Conservation (phyloP, 768 basidiomycete species). For the Termitomyces sp. region DNA sequence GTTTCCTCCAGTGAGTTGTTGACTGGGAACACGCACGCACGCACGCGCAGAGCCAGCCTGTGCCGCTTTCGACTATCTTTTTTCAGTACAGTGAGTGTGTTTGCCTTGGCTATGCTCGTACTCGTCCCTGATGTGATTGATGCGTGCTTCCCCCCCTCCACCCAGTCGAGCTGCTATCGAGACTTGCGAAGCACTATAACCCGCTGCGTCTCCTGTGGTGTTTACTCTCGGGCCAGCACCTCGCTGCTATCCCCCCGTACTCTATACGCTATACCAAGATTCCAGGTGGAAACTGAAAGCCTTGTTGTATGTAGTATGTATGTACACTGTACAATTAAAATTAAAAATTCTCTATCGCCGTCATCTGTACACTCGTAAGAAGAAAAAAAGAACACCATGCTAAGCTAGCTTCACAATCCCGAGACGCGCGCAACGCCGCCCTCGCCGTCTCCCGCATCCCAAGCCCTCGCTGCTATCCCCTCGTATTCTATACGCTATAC, state of each 20-base stretch:
- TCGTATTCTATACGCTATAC: conserved; percentile 33
- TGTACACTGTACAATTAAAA: too few species aligned
- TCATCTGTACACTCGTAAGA: neutral
- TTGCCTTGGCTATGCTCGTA: neutral
- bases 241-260: conserved; percentile 42
- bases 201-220: conserved; percentile 47
- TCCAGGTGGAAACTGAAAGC: neutral
- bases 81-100: conserved; percentile 55
- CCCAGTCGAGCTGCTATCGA: conserved; percentile 47
- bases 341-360: neutral
- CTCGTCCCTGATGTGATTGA: too few species aligned
- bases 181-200: conserved; percentile 50
- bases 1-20: too few species aligned
- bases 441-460: too few species aligned
- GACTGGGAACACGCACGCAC: too few species aligned
- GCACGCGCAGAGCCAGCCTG: conserved; percentile 54
- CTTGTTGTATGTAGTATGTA: too few species aligned
- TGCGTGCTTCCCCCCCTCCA: neutral
- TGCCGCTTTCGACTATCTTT: conserved; percentile 46
- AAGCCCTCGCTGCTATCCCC: too few species aligned
- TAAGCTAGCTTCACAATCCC: too few species aligned
- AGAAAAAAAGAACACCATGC: neutral
- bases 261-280: conserved; percentile 30
- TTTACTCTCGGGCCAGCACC: conserved; percentile 40
- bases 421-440: too few species aligned